phyloP scores from a whole-genome alignment of 345 rosid genomes.

The Dimocarpus longan region DNA sequence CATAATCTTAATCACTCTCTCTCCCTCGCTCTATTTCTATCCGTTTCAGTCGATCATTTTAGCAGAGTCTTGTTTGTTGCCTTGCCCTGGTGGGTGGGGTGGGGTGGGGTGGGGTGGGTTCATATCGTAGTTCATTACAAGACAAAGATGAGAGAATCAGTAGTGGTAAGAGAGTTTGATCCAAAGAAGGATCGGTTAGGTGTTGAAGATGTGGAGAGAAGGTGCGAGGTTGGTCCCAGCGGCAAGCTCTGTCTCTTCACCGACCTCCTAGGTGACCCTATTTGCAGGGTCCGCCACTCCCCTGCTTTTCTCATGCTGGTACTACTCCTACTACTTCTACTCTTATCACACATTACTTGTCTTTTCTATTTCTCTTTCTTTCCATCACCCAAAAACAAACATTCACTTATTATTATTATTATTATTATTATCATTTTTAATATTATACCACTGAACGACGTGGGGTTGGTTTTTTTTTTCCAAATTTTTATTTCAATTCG shows the following conservation, averaged over 20 bases:
- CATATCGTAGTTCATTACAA: too few species aligned
- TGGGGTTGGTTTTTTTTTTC: background rate
- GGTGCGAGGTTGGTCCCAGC: slow-evolving; percentile 88
- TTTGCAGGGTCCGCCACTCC: slow-evolving; percentile 97
- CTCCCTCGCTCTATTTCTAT: too few species aligned
- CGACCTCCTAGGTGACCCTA: slow-evolving; percentile 97
- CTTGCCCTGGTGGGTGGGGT: too few species aligned
- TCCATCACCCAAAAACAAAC: background rate
- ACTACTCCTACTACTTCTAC: background rate
- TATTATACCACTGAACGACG: background rate
- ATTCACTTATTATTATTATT: too few species aligned
- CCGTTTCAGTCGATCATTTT: too few species aligned
- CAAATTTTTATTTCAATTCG: background rate
- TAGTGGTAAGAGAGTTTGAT: slow-evolving; percentile 76
- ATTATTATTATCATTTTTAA: too few species aligned
- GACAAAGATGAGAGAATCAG: slow-evolving; percentile 13
- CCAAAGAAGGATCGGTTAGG: slow-evolving; percentile 49
- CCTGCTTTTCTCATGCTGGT: slow-evolving; percentile 99
- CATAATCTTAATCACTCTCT: too few species aligned
- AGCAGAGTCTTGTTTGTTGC: too few species aligned
- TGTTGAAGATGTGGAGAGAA: slow-evolving; percentile 80
- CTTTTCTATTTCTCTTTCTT: background rate
- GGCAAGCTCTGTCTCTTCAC: slow-evolving; percentile 80
- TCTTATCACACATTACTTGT: background rate
- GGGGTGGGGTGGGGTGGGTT: background rate